A percentile compares a stretch with the other conserved stretches of the same genome.
phyloP scores from a whole-genome alignment of 2,329 filamentous ascomycete genomes.

The Alternaria conjuncta region DNA sequence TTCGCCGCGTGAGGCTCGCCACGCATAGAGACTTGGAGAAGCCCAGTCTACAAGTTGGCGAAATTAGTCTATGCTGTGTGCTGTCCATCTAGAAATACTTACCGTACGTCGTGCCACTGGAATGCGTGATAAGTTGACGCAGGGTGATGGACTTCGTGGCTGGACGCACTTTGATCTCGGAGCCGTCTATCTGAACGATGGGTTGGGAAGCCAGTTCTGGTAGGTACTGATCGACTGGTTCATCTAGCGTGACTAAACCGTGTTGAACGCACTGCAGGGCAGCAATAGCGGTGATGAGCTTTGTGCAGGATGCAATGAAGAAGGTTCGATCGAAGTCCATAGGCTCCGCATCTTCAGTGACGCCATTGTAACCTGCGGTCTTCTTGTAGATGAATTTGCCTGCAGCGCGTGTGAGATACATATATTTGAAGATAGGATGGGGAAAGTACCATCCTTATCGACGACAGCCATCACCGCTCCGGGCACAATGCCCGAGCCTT shows the following conservation, averaged over 20 bases:
- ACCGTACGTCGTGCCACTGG: constrained; percentile 53
- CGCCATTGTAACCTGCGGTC: constrained; percentile 42
- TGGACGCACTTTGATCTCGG: constrained; percentile 10
- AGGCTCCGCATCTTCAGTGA: constrained; percentile 48
- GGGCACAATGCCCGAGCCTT: constrained; percentile 24
- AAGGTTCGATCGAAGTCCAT: constrained; percentile 63
- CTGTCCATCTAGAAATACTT: neutral
- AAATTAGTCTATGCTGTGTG: neutral
- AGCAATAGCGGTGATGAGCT: constrained; percentile 40
- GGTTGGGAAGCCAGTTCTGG: constrained; percentile 30
- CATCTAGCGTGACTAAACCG: constrained; percentile 36
- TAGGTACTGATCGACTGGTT: constrained; percentile 25
- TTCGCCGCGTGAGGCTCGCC: constrained; percentile 47
- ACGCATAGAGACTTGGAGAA: constrained; percentile 51
- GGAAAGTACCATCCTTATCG: constrained; percentile 20
- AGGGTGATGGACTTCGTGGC: constrained; percentile 27
- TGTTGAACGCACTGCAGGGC: constrained; percentile 39
- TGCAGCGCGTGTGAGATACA: constrained; percentile 27
- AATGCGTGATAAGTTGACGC: constrained; percentile 57
- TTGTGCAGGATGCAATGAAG: constrained; percentile 48
- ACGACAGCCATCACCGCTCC: constrained; percentile 29
- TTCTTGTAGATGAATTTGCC: constrained; percentile 49
- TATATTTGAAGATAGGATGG: neutral
- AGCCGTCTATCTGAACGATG: constrained; percentile 10
- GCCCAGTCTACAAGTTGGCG: constrained; percentile 37